These are phyloP conservation scores for Tetrahymena thermophila DNA, from an alignment of 73 alveolate species.

Conservation along the genomic window DNA sequence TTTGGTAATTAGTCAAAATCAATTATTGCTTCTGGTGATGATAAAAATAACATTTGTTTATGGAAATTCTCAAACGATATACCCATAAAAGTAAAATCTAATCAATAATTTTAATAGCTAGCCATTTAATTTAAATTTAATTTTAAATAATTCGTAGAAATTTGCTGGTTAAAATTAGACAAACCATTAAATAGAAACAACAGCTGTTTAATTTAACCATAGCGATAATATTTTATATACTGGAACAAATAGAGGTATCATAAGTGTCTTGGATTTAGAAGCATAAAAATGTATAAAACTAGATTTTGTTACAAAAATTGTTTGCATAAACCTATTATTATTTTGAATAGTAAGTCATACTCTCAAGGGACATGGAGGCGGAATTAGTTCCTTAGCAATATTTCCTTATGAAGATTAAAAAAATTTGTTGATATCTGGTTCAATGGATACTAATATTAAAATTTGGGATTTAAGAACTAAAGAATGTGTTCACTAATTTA, in stretches of 20 bases:
- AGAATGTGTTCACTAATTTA: background rate
- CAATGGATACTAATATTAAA: constrained; percentile 35
- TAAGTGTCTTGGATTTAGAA: constrained; percentile 31
- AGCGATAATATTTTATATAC: constrained; percentile 21
- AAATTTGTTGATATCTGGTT: constrained; percentile 13
- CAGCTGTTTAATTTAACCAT: constrained; percentile 8
- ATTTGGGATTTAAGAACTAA: constrained; percentile 33
- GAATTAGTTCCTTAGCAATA: constrained; percentile 2
- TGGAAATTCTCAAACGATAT: constrained; percentile 11
- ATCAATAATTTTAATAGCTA: background rate
- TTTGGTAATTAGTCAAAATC: constrained; percentile 23
- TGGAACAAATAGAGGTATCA: constrained; percentile 37
- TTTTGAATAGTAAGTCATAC: constrained; percentile 1
- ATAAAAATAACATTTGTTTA: constrained; percentile 3
- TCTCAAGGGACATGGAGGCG: constrained; percentile 22
- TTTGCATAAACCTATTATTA: background rate
- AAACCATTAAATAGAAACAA: constrained; percentile 7
- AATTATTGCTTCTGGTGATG: constrained; percentile 22
- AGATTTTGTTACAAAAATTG: background rate
- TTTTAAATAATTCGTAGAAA: background rate
- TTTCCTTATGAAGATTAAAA: constrained; percentile 21
- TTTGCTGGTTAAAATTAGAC: background rate
- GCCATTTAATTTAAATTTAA: background rate
- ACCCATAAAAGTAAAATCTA: constrained; percentile 1
- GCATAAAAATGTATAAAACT: constrained; percentile 2